phyloP scores from a whole-genome alignment of 2,329 filamentous ascomycete genomes.

The Alternaria tenuissima region DNA sequence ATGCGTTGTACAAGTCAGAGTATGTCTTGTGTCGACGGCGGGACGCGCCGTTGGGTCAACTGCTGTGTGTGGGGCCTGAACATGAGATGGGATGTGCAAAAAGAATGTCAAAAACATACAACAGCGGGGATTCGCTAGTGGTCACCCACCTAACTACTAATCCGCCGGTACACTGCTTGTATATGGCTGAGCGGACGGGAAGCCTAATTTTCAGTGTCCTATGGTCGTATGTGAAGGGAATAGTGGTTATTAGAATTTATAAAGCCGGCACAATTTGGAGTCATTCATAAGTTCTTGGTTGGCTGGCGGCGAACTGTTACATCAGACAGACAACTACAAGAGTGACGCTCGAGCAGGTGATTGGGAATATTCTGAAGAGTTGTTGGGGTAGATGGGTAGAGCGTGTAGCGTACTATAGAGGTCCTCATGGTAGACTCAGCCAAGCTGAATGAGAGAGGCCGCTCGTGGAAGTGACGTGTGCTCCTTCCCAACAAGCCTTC shows the following conservation, averaged over 20 bases:
- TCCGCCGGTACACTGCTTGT: too few relatives aligned
- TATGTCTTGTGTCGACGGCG: too few relatives aligned
- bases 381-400: not conserved
- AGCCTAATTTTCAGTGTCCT: too few relatives aligned
- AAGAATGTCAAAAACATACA: too few relatives aligned
- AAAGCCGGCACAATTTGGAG: rapidly evolving
- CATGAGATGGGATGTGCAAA: too few relatives aligned
- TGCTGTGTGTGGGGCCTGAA: too few relatives aligned
- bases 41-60: too few relatives aligned
- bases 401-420: not conserved
- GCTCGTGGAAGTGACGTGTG: slow-evolving; percentile 72
- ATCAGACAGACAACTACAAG: not conserved
- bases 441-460: slow-evolving; percentile 33
- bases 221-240: too few relatives aligned
- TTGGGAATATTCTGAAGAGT: not conserved
- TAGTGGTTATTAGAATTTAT: rapidly evolving
- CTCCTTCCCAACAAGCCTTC: slow-evolving; percentile 61
- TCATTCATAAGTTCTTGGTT: not conserved
- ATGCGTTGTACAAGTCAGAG: too few relatives aligned
- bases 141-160: too few relatives aligned
- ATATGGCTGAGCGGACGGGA: too few relatives aligned
- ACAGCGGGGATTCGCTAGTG: too few relatives aligned
- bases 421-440: not conserved
- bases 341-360: not conserved
- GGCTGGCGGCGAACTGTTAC: not conserved